Evolutionary conservation across 1,284 basidiomycete species (phyloP), one percentile per base, ranked within the genome.

Genomic region (Trichosporon asahii): DNA sequence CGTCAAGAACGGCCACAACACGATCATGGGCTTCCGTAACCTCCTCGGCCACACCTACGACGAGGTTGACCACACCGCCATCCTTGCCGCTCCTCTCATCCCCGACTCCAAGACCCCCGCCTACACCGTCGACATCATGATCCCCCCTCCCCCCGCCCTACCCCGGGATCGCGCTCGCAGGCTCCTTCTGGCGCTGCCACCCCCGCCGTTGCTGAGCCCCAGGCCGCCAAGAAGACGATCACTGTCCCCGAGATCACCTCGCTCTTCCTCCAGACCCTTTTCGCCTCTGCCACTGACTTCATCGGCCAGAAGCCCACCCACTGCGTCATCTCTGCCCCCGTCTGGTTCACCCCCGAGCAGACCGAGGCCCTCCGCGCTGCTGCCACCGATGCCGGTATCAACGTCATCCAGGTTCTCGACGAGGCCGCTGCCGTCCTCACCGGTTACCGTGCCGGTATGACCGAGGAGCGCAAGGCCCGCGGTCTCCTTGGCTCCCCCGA

Each of bases 1-100:
- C 64, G 91, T 99, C 33, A 95, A 98, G 84, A 99, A 99, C 83
- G 87, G 92, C 3, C 87, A 90, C 80, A 99, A 99, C 84, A 97
- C 95, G 44, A 95, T 99, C 78, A 90, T 90, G 66, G 91, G 91
- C 11, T 99, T 99, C 87, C 88, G 95, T 65, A 95, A 98, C 83
- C 86, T 98, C 11, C 87, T 99, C 49, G 96, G 97, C 66, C 94
- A 94, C 86, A 94, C 89, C 91, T 74, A 60, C 70, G 82, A 83
- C 71, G 82, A 84, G 73, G 83, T 84, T 18, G 83, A 84, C 75
- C 83, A 84, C 77, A 84, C 82, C 55, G 80, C 83, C 64, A 83
- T 83, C 75, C 76, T 84, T 29, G 78, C 81, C 61, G 83, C 83
- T 64, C 83, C 83, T 61, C 74, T 84, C 64, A 90, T 95, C 73